Evolutionary conservation across 345 rosid genomes (phyloP), one percentile per base, ranked within the genome.

Genomic region (Cardamine occulta): DNA sequence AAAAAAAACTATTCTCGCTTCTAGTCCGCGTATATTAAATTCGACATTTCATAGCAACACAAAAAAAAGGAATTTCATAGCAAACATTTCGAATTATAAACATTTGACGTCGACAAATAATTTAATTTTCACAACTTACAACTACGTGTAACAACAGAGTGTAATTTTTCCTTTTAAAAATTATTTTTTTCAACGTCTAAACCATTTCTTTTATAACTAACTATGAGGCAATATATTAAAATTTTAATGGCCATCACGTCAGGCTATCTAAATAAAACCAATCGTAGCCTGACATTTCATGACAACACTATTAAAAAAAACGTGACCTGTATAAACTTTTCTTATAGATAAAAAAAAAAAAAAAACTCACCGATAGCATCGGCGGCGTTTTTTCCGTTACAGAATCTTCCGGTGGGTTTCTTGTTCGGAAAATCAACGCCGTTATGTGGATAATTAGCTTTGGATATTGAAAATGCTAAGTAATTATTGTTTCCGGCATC

Each of bases 401-500:
- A 73, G 61, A 86, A 86, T 77, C 92, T 81, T 54, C 92, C 92
- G 47, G 86, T 88, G 9, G 88, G 66, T 63, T 76, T 83, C 17
- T 64, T 67, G 44, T 64, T 37, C 0, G 87, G 89, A 59, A 86
- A 88, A 53, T 88, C 89, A 54, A 86, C 32, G 17, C 92, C 88
- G 70, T 88, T 82, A 52, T 54, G 83, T 7, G 83, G 86, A 60
- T 81, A 86, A 52, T 86, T 42, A 42, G 91, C 87, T 69, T 73
- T 86, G 10, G 82, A 77, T 2, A 83, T 2, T 0, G 88, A 84
- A 14, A 80, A 0, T 17, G 74, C 32, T n/a, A 88, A 67, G 66
- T 74, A 42, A 7, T 86, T 86, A 75, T 88, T 86, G 81, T 84
- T 88, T 5, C 92, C 92, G 0, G 82, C 86, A 57, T 86, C 92